Evolutionary conservation across 2,329 filamentous ascomycete genomes (phyloP), one percentile per base, ranked within the genome.

Genomic region (Sarocladium kiliense): DNA sequence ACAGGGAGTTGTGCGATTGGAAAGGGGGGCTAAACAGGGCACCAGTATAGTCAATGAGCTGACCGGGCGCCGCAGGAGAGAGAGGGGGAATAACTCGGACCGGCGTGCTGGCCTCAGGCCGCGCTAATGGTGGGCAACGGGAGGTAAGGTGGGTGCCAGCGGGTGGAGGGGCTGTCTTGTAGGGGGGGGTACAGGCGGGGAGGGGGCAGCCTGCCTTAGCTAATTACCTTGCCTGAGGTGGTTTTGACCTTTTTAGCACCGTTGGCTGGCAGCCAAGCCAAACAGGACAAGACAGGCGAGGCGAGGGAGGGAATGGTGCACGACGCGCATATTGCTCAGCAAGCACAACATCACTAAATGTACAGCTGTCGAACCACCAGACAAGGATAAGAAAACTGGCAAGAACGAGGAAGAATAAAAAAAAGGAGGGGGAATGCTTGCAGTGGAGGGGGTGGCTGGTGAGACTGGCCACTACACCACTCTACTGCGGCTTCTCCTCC

Each of bases 111-210:
- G 26, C 47, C 27, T 51, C 30, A 36, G 47, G 47, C 47, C n/a
- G 18, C 26, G 47, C 47, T 51, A 51, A 36, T 4, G 47, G 47
- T 51, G 47, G 30, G 30, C 47, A 51, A 27, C 30, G 47, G 47
- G 30, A 51, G n/a, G 47, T 19, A 23, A 51, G 27, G 47, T 36
- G 47, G 47, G 47, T 51, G 27, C 27, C 47, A 36, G 27, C 47
- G 47, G 47, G 47, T 51, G 47, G 47, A 51, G 47, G 30, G 47
- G 47, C 47, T 51, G 5, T 51, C 14, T 49, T 7, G 19, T 23
- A 23, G 12, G 30, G 30, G 47, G 47, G 47, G 30, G 30, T 16
- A 51, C 47, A 36, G 44, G 44, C 47, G 18, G 27, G 27, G 23
- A 18, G 26, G 47, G 18, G 25, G 47, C 27, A 23, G 6, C 12